Base-by-base conservation (phyloP, 2,329 filamentous ascomycete genomes). In the Didymella lethalis region DNA sequence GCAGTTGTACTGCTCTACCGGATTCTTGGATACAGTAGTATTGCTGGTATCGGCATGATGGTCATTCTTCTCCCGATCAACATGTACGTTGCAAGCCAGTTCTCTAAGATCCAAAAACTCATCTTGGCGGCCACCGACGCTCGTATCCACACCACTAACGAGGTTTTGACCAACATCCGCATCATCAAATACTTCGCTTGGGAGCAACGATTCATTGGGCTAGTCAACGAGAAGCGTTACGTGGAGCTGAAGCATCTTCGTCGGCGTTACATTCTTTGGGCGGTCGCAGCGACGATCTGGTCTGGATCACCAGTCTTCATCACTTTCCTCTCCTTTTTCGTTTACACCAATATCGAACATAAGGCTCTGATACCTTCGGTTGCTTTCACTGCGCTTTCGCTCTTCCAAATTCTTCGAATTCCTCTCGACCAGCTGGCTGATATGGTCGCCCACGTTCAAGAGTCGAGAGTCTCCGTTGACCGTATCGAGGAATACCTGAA, bases 141-240 rank as follows among this genome's bases (percentile, higher is more conserved):
- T 72, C 89, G 95, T 52, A 98, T 99, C 63, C 92, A 97, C 73
- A 90, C 93, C 4, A 99, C 95, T 5, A 99, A 99, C 75, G 95
- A 99, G 78, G 91, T 98, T 7, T 82, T 99, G 28, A 93, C 96
- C 73, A 99, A 98, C 70, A 98, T 99, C 65, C 88, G 95, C 50
- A 97, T 99, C 75, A 98, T 99, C 85, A 99, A 99, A 75, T 99
- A 95, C 78, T 99, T 99, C 75, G 94, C 95, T 0, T 99, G 95
- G 95, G 95, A 99, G 77, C 88, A 93, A 68, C 90, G 94, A 2
- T 99, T 97, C 75, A 87, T 91, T 57, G 86, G 87, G 23, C 88
- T 92, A 54, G 92, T 99, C 32, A 90, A 96, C 61, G 94, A 97
- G 75, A 97, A 97, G 80, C 88, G 95, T 62, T 83, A 84, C 43